Evolutionary conservation across 371 early-diverging fungal genomes (phyloP), one percentile per base, ranked within the genome.

Genomic region (Mycotypha africana): DNA sequence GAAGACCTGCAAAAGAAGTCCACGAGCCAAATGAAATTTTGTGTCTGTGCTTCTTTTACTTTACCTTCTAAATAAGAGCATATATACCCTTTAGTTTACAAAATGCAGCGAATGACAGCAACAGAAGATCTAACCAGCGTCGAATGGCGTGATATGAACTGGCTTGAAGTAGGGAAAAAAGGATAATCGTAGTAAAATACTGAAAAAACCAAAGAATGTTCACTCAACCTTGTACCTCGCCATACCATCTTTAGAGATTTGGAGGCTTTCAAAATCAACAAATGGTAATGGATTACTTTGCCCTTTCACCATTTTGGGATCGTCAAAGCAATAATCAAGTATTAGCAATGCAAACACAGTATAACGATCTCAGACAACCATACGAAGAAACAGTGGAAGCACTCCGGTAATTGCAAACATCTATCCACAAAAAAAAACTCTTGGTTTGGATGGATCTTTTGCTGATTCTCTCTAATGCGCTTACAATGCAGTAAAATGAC

Each of bases 271-370:
- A 75, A 17, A 76, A 78, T 42, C 85, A 87, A 34, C 79, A 87
- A 53, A 96, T 89, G 58, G 91, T 91, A 2, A 65, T 99, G 1
- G 92, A 93, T 53, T 99, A 99, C 73, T 98, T 99, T 68, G 80
- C 90, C 19, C 75, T 72, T 43, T 92, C 94, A 3, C 97, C 92
- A 8, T 99, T 99, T 69, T 99, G 98, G 86, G 99, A 98, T 72
- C 77, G 87, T 30, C 78, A 85, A 8, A 94, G 91, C 67, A 93
- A 93, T 58, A 99, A 99, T 60, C 98, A 97, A 38, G 82, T 90
- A 9, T 58, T 99, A 11, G 76, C 82, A 49, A 99, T 99, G 99
- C 99, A 99, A 62, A 92, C 95, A 5, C 86, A 92, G 60, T 95
- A 87, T 70, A 94, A 93, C 59, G 85, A 84, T 40, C 60, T 94